Base-by-base conservation (phyloP, 441 rosid genomes). In the Geranium incanum region DNA sequence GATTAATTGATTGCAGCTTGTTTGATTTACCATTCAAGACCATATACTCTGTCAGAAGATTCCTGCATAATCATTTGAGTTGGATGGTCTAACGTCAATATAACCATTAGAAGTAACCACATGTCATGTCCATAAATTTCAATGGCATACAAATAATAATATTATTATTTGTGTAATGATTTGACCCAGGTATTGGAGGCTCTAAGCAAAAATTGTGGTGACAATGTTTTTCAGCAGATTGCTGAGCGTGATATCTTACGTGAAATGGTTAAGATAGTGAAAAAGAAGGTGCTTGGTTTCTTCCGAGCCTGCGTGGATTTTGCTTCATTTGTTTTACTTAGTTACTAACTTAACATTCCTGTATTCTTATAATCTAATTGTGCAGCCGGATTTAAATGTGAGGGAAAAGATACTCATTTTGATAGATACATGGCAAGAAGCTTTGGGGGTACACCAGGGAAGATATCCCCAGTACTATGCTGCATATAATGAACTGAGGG, bases 381-480 rank as follows among this genome's bases (percentile, higher is more conserved):
- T 78, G 85, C 90, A 95, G 98, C 97, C 99, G 38, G 96, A 95
- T 75, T 81, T 92, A 83, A 84, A 82, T 78, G 99, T 95, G 33
- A 84, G 93, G 77, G 99, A 95, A 79, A 92, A 86, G 85, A 88
- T 95, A 83, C 91, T 95, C 71, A 84, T 87, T 77, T 80, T 95
- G 81, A 88, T 92, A 70, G 98, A 92, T 72, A 78, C 96, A 69
- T 95, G 99, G 99, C 99, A 95, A 87, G 99, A 89, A 82, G 97
- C 98, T 79, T 82, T 92, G 69, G 96, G 92, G 62, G 99, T 98
- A 72, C 80, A 84, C 8, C 72, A 86, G 41, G 99, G 97, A 74
- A 86, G 82, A 84, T 90, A 75, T 80, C 98, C 98, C 77, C 99
- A 90, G 75, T 95, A 84, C 73, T 80, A 81, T 83, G 83, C 87